Percentiles rank a stretch among this genome's conserved stretches.
Conservation (phyloP, 2,329 filamentous ascomycete species). For the Cordyceps sp. region DNA sequence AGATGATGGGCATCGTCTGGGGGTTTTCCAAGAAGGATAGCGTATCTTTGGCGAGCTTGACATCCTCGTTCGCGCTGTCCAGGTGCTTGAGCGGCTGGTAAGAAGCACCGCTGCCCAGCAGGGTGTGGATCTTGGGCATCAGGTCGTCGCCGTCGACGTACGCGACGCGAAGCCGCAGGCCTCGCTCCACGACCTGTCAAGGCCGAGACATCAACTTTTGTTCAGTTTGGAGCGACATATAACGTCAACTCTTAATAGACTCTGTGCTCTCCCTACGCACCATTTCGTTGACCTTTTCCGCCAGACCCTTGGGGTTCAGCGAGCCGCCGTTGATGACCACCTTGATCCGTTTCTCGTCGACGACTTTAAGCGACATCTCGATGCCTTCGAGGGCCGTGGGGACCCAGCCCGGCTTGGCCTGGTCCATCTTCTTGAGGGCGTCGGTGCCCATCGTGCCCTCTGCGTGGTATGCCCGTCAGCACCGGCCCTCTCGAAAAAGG, state of each 20-base stretch:
- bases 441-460: slow-evolving; percentile 12
- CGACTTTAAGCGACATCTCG: slow-evolving; percentile 14
- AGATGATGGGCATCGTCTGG: slow-evolving; percentile 7
- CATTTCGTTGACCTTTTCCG: slow-evolving; percentile 12
- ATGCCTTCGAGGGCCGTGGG: slow-evolving; percentile 9
- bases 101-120: slow-evolving; percentile 1
- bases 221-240: too few species aligned
- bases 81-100: slow-evolving; percentile 8
- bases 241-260: too few species aligned
- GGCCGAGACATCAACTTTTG: too few species aligned
- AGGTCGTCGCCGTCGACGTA: slow-evolving; percentile 22
- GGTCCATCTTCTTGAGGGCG: slow-evolving; percentile 3
- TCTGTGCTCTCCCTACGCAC: too few species aligned
- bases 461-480: too few species aligned
- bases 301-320: slow-evolving; percentile 33
- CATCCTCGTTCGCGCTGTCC: slow-evolving; percentile 5
- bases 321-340: slow-evolving; percentile 40
- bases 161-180: slow-evolving; percentile 15
- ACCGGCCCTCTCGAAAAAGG: slow-evolving; percentile 7
- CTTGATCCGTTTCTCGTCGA: slow-evolving; percentile 29
- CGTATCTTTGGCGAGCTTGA: slow-evolving; percentile 6
- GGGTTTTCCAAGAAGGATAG: slow-evolving; percentile 5
- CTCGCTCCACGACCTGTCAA: slow-evolving; percentile 9
- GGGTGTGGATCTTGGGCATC: slow-evolving; percentile 6
- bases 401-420: slow-evolving; percentile 7